Conservation (phyloP, 2,329 filamentous ascomycete genomes). For the Aspergillus brunneoviolaceus region DNA sequence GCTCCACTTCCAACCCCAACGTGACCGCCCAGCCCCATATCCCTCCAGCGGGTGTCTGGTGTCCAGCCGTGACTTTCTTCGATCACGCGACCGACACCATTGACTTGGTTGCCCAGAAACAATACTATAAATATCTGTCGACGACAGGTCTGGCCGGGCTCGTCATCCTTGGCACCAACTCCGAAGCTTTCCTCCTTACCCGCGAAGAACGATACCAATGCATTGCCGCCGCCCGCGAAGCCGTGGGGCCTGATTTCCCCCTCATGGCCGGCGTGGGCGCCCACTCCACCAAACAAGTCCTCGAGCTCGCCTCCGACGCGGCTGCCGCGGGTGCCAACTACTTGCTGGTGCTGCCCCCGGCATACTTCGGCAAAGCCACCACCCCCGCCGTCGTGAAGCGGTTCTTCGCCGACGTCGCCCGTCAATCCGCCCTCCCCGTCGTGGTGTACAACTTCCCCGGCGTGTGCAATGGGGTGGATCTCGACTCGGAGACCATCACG, state of each 20-base stretch:
- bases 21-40: conserved; percentile 20
- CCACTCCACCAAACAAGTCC: conserved; percentile 64
- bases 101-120: conserved; percentile 49
- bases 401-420: conserved; percentile 61
- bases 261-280: conserved; percentile 65
- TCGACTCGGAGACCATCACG: conserved; percentile 63
- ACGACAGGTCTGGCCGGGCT: conserved; percentile 52
- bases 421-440: conserved; percentile 55
- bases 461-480: conserved; percentile 66
- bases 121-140: conserved; percentile 55
- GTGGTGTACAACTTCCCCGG: conserved; percentile 69
- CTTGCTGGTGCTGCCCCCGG: conserved; percentile 60
- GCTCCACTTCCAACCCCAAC: conserved; percentile 10
- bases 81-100: conserved; percentile 51
- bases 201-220: conserved; percentile 59
- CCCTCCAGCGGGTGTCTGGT: conserved; percentile 47
- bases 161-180: conserved; percentile 57
- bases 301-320: conserved; percentile 61
- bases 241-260: conserved; percentile 55
- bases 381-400: conserved; percentile 56
- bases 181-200: conserved; percentile 58
- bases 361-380: conserved; percentile 65
- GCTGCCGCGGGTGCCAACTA: conserved; percentile 61
- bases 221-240: conserved; percentile 55
- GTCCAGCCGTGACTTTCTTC: conserved; percentile 57